Conservation (phyloP, 495 filamentous ascomycete genomes). For the Penicillium tannophilum region DNA sequence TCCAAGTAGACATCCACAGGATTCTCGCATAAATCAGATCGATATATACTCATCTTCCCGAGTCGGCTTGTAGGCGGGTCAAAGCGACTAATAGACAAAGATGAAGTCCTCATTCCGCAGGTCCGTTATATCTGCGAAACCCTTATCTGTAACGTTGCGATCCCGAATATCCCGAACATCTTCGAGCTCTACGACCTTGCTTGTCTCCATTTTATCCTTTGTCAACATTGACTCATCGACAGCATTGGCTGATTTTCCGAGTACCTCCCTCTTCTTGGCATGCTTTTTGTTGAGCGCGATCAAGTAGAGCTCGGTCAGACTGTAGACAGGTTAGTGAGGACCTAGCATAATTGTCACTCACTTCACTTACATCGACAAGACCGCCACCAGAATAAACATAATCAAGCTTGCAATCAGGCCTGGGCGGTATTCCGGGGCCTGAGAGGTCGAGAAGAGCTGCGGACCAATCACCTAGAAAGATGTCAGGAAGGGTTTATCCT, state of each 20-base stretch:
- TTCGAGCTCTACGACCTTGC: conserved; percentile 25
- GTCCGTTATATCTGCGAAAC: conserved; percentile 30
- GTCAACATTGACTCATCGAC: conserved; percentile 27
- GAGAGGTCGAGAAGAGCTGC: conserved; percentile 24
- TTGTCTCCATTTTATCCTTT: conserved; percentile 15
- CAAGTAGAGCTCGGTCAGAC: conserved; percentile 42
- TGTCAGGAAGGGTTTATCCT: background rate
- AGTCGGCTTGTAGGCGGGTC: no score
- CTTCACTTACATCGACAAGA: conserved; percentile 25
- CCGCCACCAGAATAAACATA: conserved; percentile 26
- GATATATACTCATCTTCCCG: no score
- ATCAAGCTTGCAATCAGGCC: conserved; percentile 31
- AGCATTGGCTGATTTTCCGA: conserved; percentile 27
- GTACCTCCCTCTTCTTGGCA: conserved; percentile 40
- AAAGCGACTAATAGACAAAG: conserved; percentile 25
- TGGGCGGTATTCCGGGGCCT: conserved; percentile 28
- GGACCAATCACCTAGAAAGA: conserved; percentile 18
- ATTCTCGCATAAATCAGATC: no score
- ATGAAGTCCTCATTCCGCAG: conserved; percentile 34
- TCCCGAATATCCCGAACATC: conserved; percentile 11
- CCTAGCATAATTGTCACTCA: background rate
- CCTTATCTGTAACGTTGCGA: conserved; percentile 18
- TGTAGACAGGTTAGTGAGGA: background rate
- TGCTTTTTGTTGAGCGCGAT: conserved; percentile 50
- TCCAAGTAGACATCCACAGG: no score